A percentile compares a stretch with the other conserved stretches of the same genome.
Evolutionary conservation across 1,139 yeast genomes (phyloP).

Genomic region (Yamadazyma buinensis): DNA sequence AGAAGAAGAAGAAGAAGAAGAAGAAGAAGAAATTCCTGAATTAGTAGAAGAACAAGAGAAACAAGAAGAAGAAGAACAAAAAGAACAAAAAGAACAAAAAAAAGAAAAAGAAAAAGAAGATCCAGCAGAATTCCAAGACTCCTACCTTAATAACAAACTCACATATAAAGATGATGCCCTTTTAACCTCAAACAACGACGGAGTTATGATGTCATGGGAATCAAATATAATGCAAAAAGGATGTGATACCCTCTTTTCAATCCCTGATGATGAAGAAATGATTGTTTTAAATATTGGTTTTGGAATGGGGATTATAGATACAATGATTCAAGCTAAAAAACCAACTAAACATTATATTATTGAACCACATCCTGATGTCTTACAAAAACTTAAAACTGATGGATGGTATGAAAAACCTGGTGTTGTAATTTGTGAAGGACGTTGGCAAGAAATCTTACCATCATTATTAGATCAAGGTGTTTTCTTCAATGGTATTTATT

Average conservation of each 20-base stretch:
- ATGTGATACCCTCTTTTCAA: slow-evolving; percentile 60
- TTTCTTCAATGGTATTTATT: slow-evolving; percentile 86
- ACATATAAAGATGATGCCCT: slow-evolving; percentile 70
- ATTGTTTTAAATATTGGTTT: slow-evolving; percentile 81
- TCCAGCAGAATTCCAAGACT: slow-evolving; percentile 61
- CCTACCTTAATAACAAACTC: slow-evolving; percentile 64
- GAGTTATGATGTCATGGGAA: slow-evolving; percentile 99
- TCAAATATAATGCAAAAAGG: slow-evolving; percentile 76
- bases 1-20: slow-evolving; percentile 7
- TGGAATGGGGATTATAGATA: slow-evolving; percentile 95
- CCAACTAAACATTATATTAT: slow-evolving; percentile 82
- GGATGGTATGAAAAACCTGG: slow-evolving; percentile 82
- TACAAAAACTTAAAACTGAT: slow-evolving; percentile 59
- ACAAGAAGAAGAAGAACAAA: slow-evolving; percentile 7
- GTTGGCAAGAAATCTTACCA: slow-evolving; percentile 86
- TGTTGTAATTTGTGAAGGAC: slow-evolving; percentile 75
- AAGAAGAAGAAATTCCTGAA: slow-evolving; percentile 1
- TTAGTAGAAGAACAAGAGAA: slow-evolving; percentile 6
- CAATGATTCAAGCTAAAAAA: slow-evolving; percentile 54
- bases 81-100: slow-evolving; percentile 7
- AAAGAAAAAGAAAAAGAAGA: slow-evolving; percentile 11
- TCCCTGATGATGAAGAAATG: slow-evolving; percentile 29
- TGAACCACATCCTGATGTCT: slow-evolving; percentile 94
- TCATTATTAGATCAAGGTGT: slow-evolving; percentile 61
- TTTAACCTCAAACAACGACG: slow-evolving; percentile 74